These are phyloP conservation scores for Xylariaceae sp. DNA, from an alignment of 2,329 filamentous ascomycete species.

Conservation along the genomic window DNA sequence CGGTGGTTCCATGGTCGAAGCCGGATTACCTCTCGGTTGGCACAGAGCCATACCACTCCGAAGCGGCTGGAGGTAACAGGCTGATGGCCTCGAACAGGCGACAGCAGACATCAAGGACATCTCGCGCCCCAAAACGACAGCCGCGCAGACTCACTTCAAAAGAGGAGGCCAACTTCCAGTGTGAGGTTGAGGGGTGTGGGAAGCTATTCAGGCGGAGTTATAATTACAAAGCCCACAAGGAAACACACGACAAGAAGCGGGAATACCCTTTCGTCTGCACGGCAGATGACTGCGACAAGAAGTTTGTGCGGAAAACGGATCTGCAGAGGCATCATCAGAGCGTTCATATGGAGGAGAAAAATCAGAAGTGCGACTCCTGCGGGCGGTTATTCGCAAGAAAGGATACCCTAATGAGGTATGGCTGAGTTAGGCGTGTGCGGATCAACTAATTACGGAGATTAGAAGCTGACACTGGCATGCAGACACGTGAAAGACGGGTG, in stretches of 20 bases:
- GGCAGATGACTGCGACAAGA: conserved; percentile 62
- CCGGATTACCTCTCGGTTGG: conserved; percentile 35
- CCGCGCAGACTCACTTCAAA: conserved; percentile 56
- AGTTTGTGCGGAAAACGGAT: conserved; percentile 81
- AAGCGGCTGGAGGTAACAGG: conserved; percentile 19
- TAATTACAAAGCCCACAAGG: conserved; percentile 83
- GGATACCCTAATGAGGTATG: conserved; percentile 74
- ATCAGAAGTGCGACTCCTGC: conserved; percentile 68
- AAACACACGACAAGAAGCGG: conserved; percentile 73
- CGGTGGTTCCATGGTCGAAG: conserved; percentile 37
- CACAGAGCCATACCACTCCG: conserved; percentile 33
- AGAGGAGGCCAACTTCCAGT: conserved; percentile 69
- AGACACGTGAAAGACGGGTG: conserved; percentile 78
- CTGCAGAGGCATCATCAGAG: conserved; percentile 59
- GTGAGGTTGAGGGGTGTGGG: conserved; percentile 64
- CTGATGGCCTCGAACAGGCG: conserved; percentile 26
- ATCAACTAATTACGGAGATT: neutral
- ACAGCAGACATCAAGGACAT: conserved; percentile 25
- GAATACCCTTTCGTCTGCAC: conserved; percentile 68
- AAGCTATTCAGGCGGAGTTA: conserved; percentile 79
- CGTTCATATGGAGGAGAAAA: conserved; percentile 71
- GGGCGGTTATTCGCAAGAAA: conserved; percentile 70
- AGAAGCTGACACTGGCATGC: conserved; percentile 11
- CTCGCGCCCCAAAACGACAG: conserved; percentile 33
- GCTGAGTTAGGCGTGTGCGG: conserved; percentile 9